Conservation (phyloP, 768 basidiomycete species). For the Megacollybia marginata region DNA sequence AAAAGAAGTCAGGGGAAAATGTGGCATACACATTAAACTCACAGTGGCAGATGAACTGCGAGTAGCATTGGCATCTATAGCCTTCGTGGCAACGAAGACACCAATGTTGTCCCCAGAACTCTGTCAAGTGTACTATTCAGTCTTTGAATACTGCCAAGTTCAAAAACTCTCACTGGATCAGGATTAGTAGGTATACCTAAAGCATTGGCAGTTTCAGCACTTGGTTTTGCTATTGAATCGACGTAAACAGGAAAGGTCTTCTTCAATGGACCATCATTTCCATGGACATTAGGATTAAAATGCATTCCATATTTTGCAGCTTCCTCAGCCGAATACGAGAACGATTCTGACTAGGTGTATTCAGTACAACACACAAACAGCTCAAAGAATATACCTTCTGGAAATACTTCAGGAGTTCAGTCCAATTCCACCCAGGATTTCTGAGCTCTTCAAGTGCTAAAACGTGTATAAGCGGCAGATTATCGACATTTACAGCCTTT, state of each 20-base stretch:
- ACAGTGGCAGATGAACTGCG: constrained; percentile 5
- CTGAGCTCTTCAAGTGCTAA: constrained; percentile 10
- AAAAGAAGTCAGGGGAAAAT: no score
- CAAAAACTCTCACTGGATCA: constrained; percentile 1
- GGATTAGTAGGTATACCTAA: not conserved
- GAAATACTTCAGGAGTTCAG: constrained; percentile 10
- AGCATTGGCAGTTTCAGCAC: no score
- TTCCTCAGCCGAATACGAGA: no score
- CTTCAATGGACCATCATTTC: constrained; percentile 1
- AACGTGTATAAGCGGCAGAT: not conserved
- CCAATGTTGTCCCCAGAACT: constrained; percentile 12
- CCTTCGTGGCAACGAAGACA: constrained; percentile 5
- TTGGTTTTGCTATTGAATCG: no score
- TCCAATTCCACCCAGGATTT: constrained; percentile 13
- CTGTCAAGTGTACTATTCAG: constrained; percentile 4
- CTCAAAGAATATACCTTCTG: constrained; percentile 9
- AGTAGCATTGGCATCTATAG: constrained; percentile 6
- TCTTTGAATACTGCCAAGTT: not conserved
- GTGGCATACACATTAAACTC: no score
- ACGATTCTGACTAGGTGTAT: no score
- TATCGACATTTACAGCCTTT: not conserved
- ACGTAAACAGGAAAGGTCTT: not conserved
- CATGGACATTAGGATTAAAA: not conserved
- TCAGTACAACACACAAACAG: no score
- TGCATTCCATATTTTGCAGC: no score